Base-by-base conservation (phyloP, 2,329 filamentous ascomycete species). In the Thermothelomyces thermophilus region DNA sequence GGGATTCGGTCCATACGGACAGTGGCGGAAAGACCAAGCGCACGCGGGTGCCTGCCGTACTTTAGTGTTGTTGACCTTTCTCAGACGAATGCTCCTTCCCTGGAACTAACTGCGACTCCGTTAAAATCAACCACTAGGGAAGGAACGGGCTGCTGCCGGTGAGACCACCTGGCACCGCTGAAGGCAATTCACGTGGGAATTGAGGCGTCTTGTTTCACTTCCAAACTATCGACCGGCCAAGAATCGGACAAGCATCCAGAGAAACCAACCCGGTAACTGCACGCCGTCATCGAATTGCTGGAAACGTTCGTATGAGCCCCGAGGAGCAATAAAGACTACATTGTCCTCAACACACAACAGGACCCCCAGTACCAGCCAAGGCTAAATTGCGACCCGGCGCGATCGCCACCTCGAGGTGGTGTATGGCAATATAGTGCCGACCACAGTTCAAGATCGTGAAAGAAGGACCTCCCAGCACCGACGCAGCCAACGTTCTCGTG, bases 191-290 rank as follows among this genome's bases (percentile, higher is more conserved):
- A 14, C 40, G 39, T 46, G 35, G 43, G 40, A 30, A 13, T 16
- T 24, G n/a, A 13, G 42, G 42, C 17, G 13, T 9, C 13, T 31
- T 48, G 41, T 54, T 44, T 54, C 31, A 39, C 48, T 39, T 31
- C 28, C 34, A 39, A 47, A 44, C 11, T 1, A n/a, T 34, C 46
- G 34, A 43, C 28, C 42, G 31, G 17, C 14, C 26, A 41, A 45
- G 26, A 14, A 13, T 26, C 26, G 14, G 22, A 20, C n/a, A 24
- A 41, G 8, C 24, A 16, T 19, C 13, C 20, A 22, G 6, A 22
- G 13, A 22, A 24, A 8, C 40, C 20, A 49, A 33, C 17, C 17
- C 26, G 24, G 33, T 22, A 33, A 37, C n/a, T n/a, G n/a, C 17
- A 20, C 41, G 9, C 10, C 10, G 13, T 37, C 39, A 24, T 41